Evolutionary conservation across 164 flowering plant genomes (phyloP), one percentile per base, ranked within the genome.

Genomic region (Macadamia integrifolia): DNA sequence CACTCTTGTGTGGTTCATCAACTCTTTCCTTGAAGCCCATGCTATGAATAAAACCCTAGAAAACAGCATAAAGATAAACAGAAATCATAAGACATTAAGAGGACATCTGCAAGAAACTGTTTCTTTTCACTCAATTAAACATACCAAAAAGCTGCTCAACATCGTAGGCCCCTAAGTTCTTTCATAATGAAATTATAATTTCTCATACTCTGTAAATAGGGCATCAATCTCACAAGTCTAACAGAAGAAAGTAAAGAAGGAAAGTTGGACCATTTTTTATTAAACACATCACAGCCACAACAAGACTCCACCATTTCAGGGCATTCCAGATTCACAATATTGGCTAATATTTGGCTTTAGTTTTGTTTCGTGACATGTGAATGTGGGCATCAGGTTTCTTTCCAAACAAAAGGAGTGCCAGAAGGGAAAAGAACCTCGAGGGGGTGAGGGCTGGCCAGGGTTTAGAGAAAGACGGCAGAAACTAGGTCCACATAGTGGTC

Each of bases 11-110:
- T 66, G 23, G 65, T 66, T 71, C 68, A 28, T n/a, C 49, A 72
- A 42, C 68, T 56, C 31, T 71, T 67, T 74, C 83, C 71, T 75
- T 80, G 30, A 74, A 61, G 18, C 82, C 84, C 90, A 88, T 87
- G 61, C 52, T 58, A 43, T 68, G 65, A 60, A 35, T 46, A 65
- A 60, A 13, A 62, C 9, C 62, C 80, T 74, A 65, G 70, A 71
- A 50, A 68, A 70, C 31, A 62, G 46, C 69, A 68, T 11, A 58
- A 43, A 61, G 64, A 30, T n/a, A 62, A 50, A 53, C 43, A 48
- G 30, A 43, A 55, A 58, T 30, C 28, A 62, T 42, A 3, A 60
- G n/a, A 62, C 13, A 12, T 3, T 59, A 35, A 40, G 1, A 62
- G 52, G 48, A 68, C 32, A 17, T 40, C 29, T 23, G 14, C 28